phyloP scores from a whole-genome alignment of 2,329 filamentous ascomycete genomes.

The Phialophora tarda region DNA sequence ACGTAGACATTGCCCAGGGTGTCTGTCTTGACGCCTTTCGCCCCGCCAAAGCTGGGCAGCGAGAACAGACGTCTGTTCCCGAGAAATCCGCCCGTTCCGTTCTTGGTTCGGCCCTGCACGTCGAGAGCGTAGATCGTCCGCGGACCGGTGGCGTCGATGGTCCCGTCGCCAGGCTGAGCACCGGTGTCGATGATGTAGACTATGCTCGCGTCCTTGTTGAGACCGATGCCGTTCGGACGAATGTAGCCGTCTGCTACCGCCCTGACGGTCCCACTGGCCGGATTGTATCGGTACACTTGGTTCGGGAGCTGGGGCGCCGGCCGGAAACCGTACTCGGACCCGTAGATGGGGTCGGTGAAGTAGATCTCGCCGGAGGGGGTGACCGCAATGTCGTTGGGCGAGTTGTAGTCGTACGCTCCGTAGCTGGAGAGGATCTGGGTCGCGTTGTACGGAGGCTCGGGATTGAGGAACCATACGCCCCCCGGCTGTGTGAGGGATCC shows the following conservation, averaged over 20 bases:
- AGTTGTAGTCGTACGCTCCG: constrained; percentile 42
- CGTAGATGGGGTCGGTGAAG: constrained; percentile 50
- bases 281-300: constrained; percentile 48
- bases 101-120: constrained; percentile 33
- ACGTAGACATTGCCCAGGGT: constrained; percentile 61
- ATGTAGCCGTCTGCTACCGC: constrained; percentile 48
- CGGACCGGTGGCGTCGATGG: constrained; percentile 5
- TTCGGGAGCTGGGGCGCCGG: constrained; percentile 44
- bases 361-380: constrained; percentile 47
- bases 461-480: constrained; percentile 19
- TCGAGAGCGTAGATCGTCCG: constrained; percentile 48
- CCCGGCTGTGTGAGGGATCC: constrained; percentile 6
- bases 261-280: constrained; percentile 42
- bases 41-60: constrained; percentile 54
- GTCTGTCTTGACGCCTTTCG: constrained; percentile 57
- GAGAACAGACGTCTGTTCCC: constrained; percentile 59
- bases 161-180: constrained; percentile 26
- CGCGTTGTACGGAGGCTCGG: constrained; percentile 21
- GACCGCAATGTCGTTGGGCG: constrained; percentile 47
- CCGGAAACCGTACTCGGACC: constrained; percentile 45
- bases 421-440: constrained; percentile 12
- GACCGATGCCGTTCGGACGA: constrained; percentile 50
- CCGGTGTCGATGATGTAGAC: constrained; percentile 52
- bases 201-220: constrained; percentile 47
- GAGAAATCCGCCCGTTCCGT: constrained; percentile 49